phyloP scores from a whole-genome alignment of 768 basidiomycete genomes.

The Russula sp. region DNA sequence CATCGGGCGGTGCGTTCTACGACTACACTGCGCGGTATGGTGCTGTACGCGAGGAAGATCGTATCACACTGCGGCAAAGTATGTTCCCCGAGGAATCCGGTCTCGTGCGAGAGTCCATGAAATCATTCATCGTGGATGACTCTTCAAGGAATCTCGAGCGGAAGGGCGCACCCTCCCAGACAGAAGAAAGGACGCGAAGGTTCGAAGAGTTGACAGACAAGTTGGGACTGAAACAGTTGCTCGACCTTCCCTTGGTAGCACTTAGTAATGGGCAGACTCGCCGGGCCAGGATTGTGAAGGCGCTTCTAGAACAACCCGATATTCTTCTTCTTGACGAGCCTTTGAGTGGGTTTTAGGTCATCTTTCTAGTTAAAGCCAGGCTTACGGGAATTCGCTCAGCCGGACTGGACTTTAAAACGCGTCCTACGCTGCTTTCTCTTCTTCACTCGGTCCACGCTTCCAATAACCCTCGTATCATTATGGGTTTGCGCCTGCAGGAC shows the following conservation, averaged over 20 bases:
- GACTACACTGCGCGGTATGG: constrained; percentile 94
- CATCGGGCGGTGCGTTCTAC: constrained; percentile 68
- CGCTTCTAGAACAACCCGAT: constrained; percentile 62
- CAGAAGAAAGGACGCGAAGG: constrained; percentile 26
- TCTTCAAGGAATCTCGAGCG: constrained; percentile 10
- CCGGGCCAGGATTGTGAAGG: constrained; percentile 75
- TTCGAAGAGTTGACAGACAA: constrained; percentile 50
- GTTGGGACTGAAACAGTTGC: constrained; percentile 53
- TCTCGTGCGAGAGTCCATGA: constrained; percentile 3
- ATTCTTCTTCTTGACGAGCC: constrained; percentile 90
- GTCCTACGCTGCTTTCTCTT: constrained; percentile 49
- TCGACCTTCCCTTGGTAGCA: constrained; percentile 82
- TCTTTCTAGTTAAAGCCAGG: not conserved
- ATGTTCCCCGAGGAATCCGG: constrained; percentile 38
- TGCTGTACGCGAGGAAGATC: constrained; percentile 79
- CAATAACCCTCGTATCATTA: constrained; percentile 51
- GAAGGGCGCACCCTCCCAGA: constrained; percentile 20
- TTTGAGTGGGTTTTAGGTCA: constrained; percentile 48
- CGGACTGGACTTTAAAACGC: constrained; percentile 63
- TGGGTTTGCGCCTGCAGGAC: constrained; percentile 67
- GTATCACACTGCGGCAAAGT: constrained; percentile 64
- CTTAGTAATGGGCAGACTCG: constrained; percentile 91
- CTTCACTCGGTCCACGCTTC: constrained; percentile 48
- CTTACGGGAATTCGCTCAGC: constrained; percentile 39
- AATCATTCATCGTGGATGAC: constrained; percentile 8